These are phyloP conservation scores for Cytospora piceae DNA, from an alignment of 2,329 filamentous ascomycete genomes.

Conservation along the genomic window DNA sequence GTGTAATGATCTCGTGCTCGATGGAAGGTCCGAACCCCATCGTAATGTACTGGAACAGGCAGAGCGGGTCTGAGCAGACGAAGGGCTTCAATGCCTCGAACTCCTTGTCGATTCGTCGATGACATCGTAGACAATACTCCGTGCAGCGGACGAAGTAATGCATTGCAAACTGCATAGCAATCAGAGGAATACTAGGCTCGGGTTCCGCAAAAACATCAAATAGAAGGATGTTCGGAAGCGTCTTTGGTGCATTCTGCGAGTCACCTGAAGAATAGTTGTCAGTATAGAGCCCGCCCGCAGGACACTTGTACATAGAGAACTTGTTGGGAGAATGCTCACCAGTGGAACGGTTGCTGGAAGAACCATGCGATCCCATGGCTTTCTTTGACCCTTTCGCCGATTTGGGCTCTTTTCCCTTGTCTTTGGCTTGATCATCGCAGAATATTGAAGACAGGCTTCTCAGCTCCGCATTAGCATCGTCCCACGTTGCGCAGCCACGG, in stretches of 20 bases:
- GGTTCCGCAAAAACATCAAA: constrained; percentile 10
- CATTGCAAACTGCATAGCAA: constrained; percentile 75
- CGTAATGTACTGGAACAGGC: constrained; percentile 85
- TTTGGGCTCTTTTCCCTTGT: neutral
- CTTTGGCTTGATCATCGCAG: neutral
- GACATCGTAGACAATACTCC: constrained; percentile 86
- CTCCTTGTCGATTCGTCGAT: constrained; percentile 65
- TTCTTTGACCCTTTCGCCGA: neutral
- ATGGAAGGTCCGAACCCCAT: constrained; percentile 85
- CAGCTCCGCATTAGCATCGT: constrained; percentile 59
- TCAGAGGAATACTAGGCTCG: constrained; percentile 55
- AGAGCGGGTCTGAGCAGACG: constrained; percentile 76
- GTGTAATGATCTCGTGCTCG: constrained; percentile 79
- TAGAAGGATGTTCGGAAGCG: constrained; percentile 10
- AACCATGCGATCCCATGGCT: neutral
- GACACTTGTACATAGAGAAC: constrained; percentile 35
- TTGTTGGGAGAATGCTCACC: constrained; percentile 30
- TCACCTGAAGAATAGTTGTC: neutral
- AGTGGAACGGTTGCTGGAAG: neutral
- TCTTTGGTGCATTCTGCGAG: constrained; percentile 16
- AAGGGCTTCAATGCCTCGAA: constrained; percentile 77
- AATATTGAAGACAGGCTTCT: constrained; percentile 26
- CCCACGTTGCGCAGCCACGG: constrained; percentile 63
- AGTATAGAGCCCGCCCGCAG: neutral
- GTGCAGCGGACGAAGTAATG: constrained; percentile 80